Percentiles rank a stretch among this genome's conserved stretches.
phyloP scores from a whole-genome alignment of 1,284 basidiomycete species.

The Phaffia rhodozyma region DNA sequence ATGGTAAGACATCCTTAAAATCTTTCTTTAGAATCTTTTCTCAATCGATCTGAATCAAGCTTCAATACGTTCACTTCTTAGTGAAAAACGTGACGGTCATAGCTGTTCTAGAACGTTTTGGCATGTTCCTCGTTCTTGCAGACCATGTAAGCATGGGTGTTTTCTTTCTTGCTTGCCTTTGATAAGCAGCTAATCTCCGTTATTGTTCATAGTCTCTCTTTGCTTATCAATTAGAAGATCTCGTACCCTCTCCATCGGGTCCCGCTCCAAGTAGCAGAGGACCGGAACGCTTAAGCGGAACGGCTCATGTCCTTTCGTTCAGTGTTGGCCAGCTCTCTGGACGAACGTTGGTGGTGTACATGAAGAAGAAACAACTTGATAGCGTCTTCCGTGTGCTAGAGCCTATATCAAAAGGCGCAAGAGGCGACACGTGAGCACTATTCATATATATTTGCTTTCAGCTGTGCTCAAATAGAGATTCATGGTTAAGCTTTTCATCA shows the following conservation, averaged over 20 bases:
- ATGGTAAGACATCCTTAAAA: not conserved
- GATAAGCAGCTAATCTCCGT: not conserved
- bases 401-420: slow-evolving; percentile 65
- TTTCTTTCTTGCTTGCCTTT: not conserved
- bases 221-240: slow-evolving; percentile 87
- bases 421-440: slow-evolving; percentile 44
- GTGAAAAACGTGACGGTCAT: slow-evolving; percentile 84
- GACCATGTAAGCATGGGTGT: slow-evolving; percentile 59
- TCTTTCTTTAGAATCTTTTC: not conserved
- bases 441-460: too few species aligned
- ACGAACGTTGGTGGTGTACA: slow-evolving; percentile 81
- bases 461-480: not conserved
- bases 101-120: slow-evolving; percentile 87
- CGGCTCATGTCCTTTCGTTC: slow-evolving; percentile 75
- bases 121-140: slow-evolving; percentile 86
- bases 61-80: not conserved
- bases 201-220: slow-evolving; percentile 46
- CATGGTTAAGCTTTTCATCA: slow-evolving; percentile 16
- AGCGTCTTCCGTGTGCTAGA: slow-evolving; percentile 89
- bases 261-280: slow-evolving; percentile 25
- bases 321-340: slow-evolving; percentile 74
- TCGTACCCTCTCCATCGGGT: slow-evolving; percentile 69
- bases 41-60: not conserved
- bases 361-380: slow-evolving; percentile 80
- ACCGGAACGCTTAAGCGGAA: slow-evolving; percentile 80